These are phyloP conservation scores for Gossypium aridum DNA, from an alignment of 441 rosid species.

Conservation along the genomic window DNA sequence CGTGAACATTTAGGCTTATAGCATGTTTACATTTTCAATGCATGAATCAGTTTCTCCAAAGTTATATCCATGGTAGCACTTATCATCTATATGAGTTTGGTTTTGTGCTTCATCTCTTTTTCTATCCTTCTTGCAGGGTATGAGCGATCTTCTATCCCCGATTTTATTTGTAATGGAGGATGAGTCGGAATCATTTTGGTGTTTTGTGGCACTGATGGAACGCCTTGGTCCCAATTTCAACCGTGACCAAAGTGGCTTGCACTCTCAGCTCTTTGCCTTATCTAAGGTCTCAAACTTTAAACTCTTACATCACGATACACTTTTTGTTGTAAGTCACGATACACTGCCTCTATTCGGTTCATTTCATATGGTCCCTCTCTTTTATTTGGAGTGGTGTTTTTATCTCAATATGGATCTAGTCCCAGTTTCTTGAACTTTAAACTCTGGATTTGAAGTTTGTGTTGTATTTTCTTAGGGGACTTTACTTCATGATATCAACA, in stretches of 20 bases:
- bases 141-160: conserved; percentile 93
- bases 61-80: background rate
- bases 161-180: conserved; percentile 82
- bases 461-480: background rate
- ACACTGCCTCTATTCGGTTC: no score
- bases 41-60: background rate
- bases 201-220: conserved; percentile 91
- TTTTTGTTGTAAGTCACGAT: no score
- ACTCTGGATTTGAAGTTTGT: background rate
- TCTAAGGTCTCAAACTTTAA: conserved; percentile 55
- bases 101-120: background rate
- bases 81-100: background rate
- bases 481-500: background rate
- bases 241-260: conserved; percentile 98
- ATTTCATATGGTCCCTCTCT: background rate
- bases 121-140: conserved; percentile 55
- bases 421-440: background rate
- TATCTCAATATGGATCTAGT: background rate
- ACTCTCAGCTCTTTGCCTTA: conserved; percentile 89
- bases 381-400: background rate
- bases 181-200: conserved; percentile 95
- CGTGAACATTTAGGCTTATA: background rate
- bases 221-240: conserved; percentile 97
- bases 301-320: no score
- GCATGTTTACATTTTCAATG: background rate